Base-by-base conservation (phyloP, 2,329 filamentous ascomycete species). In the Simplicillium sp. region DNA sequence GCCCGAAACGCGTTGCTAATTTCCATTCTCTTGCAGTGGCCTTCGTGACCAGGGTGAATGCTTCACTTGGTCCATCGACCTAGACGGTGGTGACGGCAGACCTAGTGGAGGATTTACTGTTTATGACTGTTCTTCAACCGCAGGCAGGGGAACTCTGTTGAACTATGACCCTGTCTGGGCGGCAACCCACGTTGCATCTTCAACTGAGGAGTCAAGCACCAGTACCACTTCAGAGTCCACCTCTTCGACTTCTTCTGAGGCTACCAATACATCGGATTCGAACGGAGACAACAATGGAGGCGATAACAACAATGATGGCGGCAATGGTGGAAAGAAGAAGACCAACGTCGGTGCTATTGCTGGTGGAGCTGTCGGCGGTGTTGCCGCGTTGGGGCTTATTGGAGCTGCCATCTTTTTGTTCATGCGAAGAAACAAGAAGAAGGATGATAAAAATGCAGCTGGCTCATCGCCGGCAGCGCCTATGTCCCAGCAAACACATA, bases 311-410 rank as follows among this genome's bases (percentile, higher is more conserved):
- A 9, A 25, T 25, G 9, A 25, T 25, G 9, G 9, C 20, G 20
- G 20, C 5, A 25, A 9, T 32, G 39, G 40, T 25, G 42, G 45
- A 12, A 45, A 45, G n/a, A 44, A 45, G 16, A 50, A 47, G n/a
- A 51, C 56, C 7, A 55, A 57, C 38, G 51, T 62, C 11, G 69
- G 65, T 5, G 59, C 67, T 13, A 71, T 73, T 34, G 66, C 55
- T 7, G 69, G 69, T 11, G 68, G 68, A 18, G 58, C 60, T 3
- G 64, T 71, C 9, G 68, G 67, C n/a, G 69, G 69, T 11, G 59
- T 69, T 3, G 62, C 52, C 1, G 59, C 50, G 12, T 47, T 72
- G 15, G 61, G 54, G 3, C 50, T 72, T n/a, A 52, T 71, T 35
- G 59, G 55, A 15, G 46, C 60, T 7, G 61, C 50, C 9, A 53